Evolutionary conservation across 371 early-diverging fungal species (phyloP).

Genomic region (Mortierella sp.): DNA sequence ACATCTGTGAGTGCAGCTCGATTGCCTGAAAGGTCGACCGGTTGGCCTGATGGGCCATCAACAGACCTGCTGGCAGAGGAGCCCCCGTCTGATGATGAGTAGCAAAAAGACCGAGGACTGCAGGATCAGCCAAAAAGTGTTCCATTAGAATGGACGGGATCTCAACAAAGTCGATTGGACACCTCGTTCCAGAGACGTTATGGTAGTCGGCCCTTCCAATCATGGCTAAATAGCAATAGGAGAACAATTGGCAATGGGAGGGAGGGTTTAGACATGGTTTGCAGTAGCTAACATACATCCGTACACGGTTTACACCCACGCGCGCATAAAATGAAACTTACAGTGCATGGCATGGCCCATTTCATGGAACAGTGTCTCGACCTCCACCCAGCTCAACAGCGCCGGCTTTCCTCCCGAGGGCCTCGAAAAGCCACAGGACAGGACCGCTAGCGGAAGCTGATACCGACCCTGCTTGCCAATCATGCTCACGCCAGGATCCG

Average conservation of each 20-base stretch:
- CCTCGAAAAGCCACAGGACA: slow-evolving; percentile 77
- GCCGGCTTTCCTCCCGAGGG: slow-evolving; percentile 60
- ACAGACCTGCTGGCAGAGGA: slow-evolving; percentile 59
- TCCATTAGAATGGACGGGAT: slow-evolving; percentile 97
- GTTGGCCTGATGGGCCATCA: slow-evolving; percentile 63
- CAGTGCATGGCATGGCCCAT: slow-evolving; percentile 99
- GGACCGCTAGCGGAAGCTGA: slow-evolving; percentile 82
- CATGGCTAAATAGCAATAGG: slow-evolving; percentile 72
- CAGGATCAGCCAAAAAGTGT: slow-evolving; percentile 82
- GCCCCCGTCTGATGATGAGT: slow-evolving; percentile 73
- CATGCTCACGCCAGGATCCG: slow-evolving; percentile 55
- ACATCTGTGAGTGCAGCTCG: slow-evolving; percentile 88
- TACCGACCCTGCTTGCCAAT: slow-evolving; percentile 62
- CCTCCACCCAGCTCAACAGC: slow-evolving; percentile 75
- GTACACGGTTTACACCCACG: no score
- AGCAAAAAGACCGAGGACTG: slow-evolving; percentile 77
- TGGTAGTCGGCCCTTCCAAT: slow-evolving; percentile 94
- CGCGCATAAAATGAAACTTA: no score
- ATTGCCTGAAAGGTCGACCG: slow-evolving; percentile 70
- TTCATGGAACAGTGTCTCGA: slow-evolving; percentile 98
- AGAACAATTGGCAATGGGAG: no score
- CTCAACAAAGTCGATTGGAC: slow-evolving; percentile 96
- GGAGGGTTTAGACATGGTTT: no score
- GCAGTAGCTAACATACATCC: no score
- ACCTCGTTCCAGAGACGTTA: slow-evolving; percentile 92